Evolutionary conservation across 495 filamentous ascomycete species (phyloP).

Genomic region (Podospora pseudoanserina): DNA sequence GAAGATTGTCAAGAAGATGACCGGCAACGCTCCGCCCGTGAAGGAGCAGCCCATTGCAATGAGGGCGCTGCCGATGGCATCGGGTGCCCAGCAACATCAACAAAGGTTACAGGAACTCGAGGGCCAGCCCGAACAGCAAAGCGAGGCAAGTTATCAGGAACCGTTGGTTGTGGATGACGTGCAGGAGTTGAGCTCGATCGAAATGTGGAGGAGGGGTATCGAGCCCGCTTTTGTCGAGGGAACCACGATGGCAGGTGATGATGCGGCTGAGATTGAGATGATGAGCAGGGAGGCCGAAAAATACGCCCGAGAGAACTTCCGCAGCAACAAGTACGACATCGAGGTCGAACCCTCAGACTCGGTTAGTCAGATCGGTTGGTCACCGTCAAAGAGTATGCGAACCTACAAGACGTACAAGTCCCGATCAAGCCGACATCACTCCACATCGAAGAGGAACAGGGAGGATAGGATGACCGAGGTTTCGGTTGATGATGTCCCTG

Average conservation of each 20-base stretch:
- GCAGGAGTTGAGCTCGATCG: conserved; percentile 61
- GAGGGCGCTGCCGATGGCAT: conserved; percentile 28
- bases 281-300: conserved; percentile 69
- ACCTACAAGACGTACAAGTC: conserved; percentile 22
- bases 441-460: conserved; percentile 29
- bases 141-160: conserved; percentile 39
- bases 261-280: conserved; percentile 81
- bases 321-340: conserved; percentile 11
- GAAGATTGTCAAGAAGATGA: conserved; percentile 90
- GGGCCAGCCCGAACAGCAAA: neutral
- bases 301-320: conserved; percentile 1
- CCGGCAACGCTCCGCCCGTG: conserved; percentile 29
- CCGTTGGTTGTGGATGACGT: conserved; percentile 44
- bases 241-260: conserved; percentile 41
- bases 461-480: conserved; percentile 27
- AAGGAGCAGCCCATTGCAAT: conserved; percentile 53
- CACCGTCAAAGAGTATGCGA: conserved; percentile 10
- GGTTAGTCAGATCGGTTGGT: conserved; percentile 24
- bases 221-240: conserved; percentile 13
- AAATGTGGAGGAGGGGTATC: conserved; percentile 83
- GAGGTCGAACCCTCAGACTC: conserved; percentile 31
- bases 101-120: neutral
- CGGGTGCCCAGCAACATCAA: conserved; percentile 7
- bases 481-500: conserved; percentile 20
- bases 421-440: conserved; percentile 16